Evolutionary conservation across 1,284 basidiomycete species (phyloP).

Genomic region (Xerocomus amazonicus): DNA sequence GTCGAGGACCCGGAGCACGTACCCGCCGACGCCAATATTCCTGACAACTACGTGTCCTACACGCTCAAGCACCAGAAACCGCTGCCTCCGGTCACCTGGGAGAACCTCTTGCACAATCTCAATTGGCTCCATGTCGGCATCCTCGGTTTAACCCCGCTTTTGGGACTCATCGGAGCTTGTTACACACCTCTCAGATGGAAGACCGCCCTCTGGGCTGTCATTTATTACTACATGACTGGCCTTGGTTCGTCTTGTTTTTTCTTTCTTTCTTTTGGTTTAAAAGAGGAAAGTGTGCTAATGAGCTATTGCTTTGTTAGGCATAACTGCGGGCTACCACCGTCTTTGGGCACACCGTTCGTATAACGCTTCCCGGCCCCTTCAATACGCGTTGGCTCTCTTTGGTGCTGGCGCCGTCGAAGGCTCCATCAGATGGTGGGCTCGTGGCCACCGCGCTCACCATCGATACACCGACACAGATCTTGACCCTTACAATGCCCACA

Average conservation of each 20-base stretch:
- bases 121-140: conserved; percentile 66
- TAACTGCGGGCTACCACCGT: conserved; percentile 85
- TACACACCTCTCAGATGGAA: conserved; percentile 60
- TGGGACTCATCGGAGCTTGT: conserved; percentile 67
- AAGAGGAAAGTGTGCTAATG: background rate
- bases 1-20: conserved; percentile 36
- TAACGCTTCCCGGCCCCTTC: conserved; percentile 79
- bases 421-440: conserved; percentile 94
- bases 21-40: conserved; percentile 67
- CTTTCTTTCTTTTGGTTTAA: background rate
- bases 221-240: conserved; percentile 86
- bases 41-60: conserved; percentile 88
- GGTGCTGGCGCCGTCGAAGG: conserved; percentile 89
- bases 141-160: conserved; percentile 67
- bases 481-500: conserved; percentile 90
- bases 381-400: conserved; percentile 74
- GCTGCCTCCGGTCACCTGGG: conserved; percentile 73
- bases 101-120: conserved; percentile 67
- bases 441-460: conserved; percentile 91
- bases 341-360: conserved; percentile 91
- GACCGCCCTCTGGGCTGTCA: conserved; percentile 67
- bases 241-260: conserved; percentile 50
- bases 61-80: conserved; percentile 75
- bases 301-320: conserved; percentile 36
- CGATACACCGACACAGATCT: conserved; percentile 95